phyloP scores from a whole-genome alignment of 2,329 filamentous ascomycete genomes.

The Sporothrix pseudoabietina region DNA sequence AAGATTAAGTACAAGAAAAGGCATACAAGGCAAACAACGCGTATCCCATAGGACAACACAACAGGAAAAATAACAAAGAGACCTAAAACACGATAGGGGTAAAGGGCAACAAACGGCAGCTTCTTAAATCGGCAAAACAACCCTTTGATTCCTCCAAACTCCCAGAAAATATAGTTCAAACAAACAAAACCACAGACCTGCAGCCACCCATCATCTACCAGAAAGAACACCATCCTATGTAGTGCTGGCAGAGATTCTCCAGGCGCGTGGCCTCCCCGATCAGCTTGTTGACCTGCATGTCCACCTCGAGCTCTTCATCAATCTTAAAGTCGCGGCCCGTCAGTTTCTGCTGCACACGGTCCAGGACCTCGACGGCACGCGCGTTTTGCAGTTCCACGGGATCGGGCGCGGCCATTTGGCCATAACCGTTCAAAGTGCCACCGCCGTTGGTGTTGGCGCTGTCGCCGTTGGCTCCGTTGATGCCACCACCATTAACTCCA shows the following conservation, averaged over 20 bases:
- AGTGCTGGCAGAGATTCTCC: slow-evolving; percentile 98
- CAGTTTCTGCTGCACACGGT: slow-evolving; percentile 91
- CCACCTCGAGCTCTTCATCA: slow-evolving; percentile 79
- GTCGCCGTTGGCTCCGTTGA: slow-evolving; percentile 27
- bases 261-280: slow-evolving; percentile 94
- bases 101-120: background rate
- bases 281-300: slow-evolving; percentile 89
- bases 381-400: slow-evolving; percentile 84
- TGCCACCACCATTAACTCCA: slow-evolving; percentile 23
- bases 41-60: background rate
- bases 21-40: background rate
- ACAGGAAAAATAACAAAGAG: background rate
- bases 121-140: background rate
- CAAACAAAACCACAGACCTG: background rate
- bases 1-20: background rate
- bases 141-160: slow-evolving; percentile 14
- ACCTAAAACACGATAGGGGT: background rate
- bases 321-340: slow-evolving; percentile 91
- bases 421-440: slow-evolving; percentile 34
- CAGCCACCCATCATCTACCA: slow-evolving; percentile 59
- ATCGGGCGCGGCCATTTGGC: slow-evolving; percentile 43
- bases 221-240: slow-evolving; percentile 98
- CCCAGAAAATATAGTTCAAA: background rate
- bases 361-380: slow-evolving; percentile 85
- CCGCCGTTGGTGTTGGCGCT: slow-evolving; percentile 36